A percentile compares a stretch with the other conserved stretches of the same genome.
Conservation (phyloP, 208 protist genomes). For the Trypanosoma cruzi region DNA sequence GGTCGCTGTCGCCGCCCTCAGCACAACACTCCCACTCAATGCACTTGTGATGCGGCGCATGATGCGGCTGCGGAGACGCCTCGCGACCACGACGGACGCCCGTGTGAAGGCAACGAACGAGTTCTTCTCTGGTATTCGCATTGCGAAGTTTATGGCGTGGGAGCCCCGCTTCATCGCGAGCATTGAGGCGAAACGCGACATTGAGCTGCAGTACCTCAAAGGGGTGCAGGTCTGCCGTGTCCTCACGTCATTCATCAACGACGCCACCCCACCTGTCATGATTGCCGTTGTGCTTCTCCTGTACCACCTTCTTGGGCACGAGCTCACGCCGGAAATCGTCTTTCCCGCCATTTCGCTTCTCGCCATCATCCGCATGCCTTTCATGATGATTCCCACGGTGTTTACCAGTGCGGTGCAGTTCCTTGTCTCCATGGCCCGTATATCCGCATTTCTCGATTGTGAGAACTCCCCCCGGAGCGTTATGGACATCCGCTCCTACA, state of each 20-base stretch:
- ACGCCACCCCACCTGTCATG: constrained; percentile 52
- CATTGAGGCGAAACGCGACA: constrained; percentile 32
- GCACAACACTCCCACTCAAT: constrained; percentile 52
- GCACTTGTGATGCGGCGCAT: constrained; percentile 29
- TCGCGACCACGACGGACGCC: constrained; percentile 52
- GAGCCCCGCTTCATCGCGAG: constrained; percentile 45
- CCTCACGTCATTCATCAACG: constrained; percentile 42
- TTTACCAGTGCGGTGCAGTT: constrained; percentile 38
- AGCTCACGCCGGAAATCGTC: constrained; percentile 75
- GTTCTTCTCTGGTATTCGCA: constrained; percentile 73
- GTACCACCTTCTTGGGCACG: constrained; percentile 48
- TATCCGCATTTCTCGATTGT: constrained; percentile 71
- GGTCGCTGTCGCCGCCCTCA: constrained; percentile 46
- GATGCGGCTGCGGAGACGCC: constrained; percentile 7
- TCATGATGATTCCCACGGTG: constrained; percentile 84
- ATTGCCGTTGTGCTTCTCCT: constrained; percentile 43
- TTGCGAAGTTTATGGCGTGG: constrained; percentile 89
- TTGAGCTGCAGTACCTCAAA: constrained; percentile 34
- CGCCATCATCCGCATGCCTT: constrained; percentile 88
- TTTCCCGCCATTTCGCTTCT: constrained; percentile 93
- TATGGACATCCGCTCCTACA: constrained; percentile 31
- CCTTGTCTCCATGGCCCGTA: constrained; percentile 63
- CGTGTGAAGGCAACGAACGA: constrained; percentile 83
- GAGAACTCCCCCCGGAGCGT: constrained; percentile 33
- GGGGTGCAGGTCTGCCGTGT: constrained; percentile 31